Base-by-base conservation (phyloP, 2,329 filamentous ascomycete species). In the Monascus ruber region DNA sequence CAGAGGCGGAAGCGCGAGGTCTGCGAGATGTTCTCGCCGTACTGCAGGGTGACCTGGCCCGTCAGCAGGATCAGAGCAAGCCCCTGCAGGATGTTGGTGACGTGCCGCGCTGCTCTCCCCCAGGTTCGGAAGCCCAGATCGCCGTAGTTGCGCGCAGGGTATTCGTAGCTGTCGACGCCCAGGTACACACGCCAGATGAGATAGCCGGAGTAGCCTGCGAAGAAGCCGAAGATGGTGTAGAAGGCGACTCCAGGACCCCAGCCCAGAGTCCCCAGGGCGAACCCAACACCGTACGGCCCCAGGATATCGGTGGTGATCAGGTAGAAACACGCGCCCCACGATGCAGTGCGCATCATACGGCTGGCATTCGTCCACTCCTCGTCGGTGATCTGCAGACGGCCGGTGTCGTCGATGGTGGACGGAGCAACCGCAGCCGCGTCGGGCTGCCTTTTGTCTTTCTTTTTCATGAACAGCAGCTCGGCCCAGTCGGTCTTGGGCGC, bases 21-120 rank as follows among this genome's bases (percentile, higher is more conserved):
- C 53, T 74, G 72, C 2, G 66, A 71, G 24, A 76, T 67, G n/a
- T 66, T 65, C 52, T 76, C 68, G 4, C 72, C 72, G 36, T 70
- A 73, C 37, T 56, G 62, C 34, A 76, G 64, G 39, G 75, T 69
- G 34, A 58, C 51, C 38, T 54, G 51, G 25, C 56, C 58, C 5
- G 52, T 44, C 26, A 50, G 53, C 11, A 54, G 45, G 10, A 59
- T 51, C 26, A 73, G 56, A 44, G 67, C 65, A 26, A 74, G 45
- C 0, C 66, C 59, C 50, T 73, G 71, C 2, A 70, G 54, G 35
- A 70, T 41, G 47, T 74, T 74, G 55, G 72, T 59, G 9, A 64
- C 40, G 43, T 73, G 62, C 8, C 70, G 67, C 17, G 65, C 58
- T 42, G 50, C 58, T 9, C 54, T 52, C 3, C 72, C 72, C 43